Conservation (phyloP, 1,284 basidiomycete species). For the Sporisorium reilianum region DNA sequence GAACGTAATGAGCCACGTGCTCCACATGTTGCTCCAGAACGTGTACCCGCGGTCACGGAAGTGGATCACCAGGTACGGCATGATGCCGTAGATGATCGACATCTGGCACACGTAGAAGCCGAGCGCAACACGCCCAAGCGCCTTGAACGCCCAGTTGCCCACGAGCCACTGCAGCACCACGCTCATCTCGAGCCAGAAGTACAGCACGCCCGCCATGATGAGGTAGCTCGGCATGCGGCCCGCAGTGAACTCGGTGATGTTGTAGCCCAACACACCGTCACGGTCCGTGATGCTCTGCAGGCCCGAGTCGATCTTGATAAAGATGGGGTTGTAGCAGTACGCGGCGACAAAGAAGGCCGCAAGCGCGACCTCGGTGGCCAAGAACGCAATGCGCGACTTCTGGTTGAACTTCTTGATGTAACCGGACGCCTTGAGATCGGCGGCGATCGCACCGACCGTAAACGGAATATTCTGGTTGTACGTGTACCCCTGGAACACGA, state of each 20-base stretch:
- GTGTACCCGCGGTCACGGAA: constrained; percentile 63
- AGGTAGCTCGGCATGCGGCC: constrained; percentile 48
- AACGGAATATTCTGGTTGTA: constrained; percentile 56
- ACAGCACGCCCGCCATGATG: constrained; percentile 54
- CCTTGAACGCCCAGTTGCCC: constrained; percentile 69
- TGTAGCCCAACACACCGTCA: constrained; percentile 68
- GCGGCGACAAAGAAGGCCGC: constrained; percentile 67
- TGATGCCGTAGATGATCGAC: constrained; percentile 70
- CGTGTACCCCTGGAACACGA: constrained; percentile 40
- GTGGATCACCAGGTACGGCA: constrained; percentile 70
- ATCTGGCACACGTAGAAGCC: constrained; percentile 71
- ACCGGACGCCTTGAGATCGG: constrained; percentile 70
- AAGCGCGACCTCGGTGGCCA: constrained; percentile 65
- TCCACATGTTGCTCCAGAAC: constrained; percentile 70
- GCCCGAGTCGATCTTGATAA: constrained; percentile 62
- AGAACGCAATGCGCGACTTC: constrained; percentile 68
- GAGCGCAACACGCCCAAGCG: constrained; percentile 70
- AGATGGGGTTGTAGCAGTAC: constrained; percentile 69
- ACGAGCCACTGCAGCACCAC: constrained; percentile 71
- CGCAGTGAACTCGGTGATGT: constrained; percentile 38
- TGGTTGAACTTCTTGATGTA: constrained; percentile 70
- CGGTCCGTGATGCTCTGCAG: constrained; percentile 66
- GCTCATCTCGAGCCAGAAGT: constrained; percentile 70
- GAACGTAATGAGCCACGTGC: constrained; percentile 69
- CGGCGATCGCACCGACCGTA: constrained; percentile 68